These are phyloP conservation scores for Leccinellum rugosiceps DNA, from an alignment of 768 basidiomycete species.

Conservation along the genomic window DNA sequence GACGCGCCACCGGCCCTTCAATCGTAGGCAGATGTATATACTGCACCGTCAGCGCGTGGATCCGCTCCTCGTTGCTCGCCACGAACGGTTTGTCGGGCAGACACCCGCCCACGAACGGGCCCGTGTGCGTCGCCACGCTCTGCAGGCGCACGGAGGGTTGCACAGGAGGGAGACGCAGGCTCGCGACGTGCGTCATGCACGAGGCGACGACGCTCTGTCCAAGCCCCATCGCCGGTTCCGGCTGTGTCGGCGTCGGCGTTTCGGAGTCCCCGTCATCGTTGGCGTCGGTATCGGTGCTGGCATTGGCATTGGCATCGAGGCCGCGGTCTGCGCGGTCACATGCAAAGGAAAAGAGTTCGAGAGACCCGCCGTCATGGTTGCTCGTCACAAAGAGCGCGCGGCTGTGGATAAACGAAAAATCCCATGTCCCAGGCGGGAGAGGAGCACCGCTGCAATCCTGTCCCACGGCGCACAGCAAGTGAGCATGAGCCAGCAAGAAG, in stretches of 20 bases:
- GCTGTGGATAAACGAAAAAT: constrained; percentile 47
- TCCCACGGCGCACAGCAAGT: background rate
- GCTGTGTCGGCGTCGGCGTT: background rate
- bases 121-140: constrained; percentile 31
- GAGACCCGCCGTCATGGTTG: constrained; percentile 30
- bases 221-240: background rate
- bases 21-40: constrained; percentile 9
- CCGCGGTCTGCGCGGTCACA: constrained; percentile 2
- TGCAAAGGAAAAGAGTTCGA: constrained; percentile 43
- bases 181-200: constrained; percentile 19
- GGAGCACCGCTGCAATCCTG: constrained; percentile 29
- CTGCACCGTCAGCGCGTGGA: constrained; percentile 23
- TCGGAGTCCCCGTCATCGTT: background rate
- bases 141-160: constrained; percentile 10
- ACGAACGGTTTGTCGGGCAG: constrained; percentile 23
- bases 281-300: background rate
- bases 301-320: background rate
- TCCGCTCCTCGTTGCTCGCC: constrained; percentile 24
- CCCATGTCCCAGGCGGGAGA: constrained; percentile 32
- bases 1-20: constrained; percentile 9
- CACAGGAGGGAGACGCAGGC: constrained; percentile 13
- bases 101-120: constrained; percentile 30
- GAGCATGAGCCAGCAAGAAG: background rate
- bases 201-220: background rate
- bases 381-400: constrained; percentile 44